Evolutionary conservation across 768 basidiomycete species (phyloP), one percentile per base, ranked within the genome.

Genomic region (Pholiota molesta): DNA sequence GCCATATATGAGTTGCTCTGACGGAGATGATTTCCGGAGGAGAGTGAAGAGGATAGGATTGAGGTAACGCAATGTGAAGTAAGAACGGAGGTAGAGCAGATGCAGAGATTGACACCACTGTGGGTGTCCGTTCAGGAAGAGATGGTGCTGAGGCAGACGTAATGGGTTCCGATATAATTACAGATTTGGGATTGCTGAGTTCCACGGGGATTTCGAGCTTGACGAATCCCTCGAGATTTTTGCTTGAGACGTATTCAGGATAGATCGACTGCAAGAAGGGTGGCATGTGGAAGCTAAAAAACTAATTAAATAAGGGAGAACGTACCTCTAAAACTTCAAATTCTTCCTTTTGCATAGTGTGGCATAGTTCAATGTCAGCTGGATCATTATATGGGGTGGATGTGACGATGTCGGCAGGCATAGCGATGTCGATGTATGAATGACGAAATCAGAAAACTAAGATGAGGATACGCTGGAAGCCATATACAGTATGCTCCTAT

Each of bases 191-290:
- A 10, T 71, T 68, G 16, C 72, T 78, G 39, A 92, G 79, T 63
- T 92, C 85, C 40, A 94, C 74, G 9, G 90, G 86, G 53, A 92
- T 77, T 65, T 91, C 85, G 21, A 89, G 82, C 68, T 81, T 86
- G 45, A 89, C 61, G 4, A 70, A 65, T 0, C 77, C 78, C 55
- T 78, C 72, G 31, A 71, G 66, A 23, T 72, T 72, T 52, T 76
- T 71, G 59, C 75, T 81, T 5, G 84, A 82, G 40, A 89, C 65
- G 69, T 79, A 91, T 69, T 91, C 88, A 39, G 91, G 91, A 70
- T 87, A 90, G 49, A 92, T 92, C n/a, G 91, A 86, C 91, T 92
- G 14, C 42, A 16, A 52, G 17, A 59, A 49, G 35, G 40, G 23
- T 40, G 44, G 57, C 39, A 52, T 58, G 39, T 33, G 37, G 19